A percentile compares a stretch with the other conserved stretches of the same genome.
phyloP scores from a whole-genome alignment of 2,329 filamentous ascomycete genomes.

The Lomentospora prolificans region DNA sequence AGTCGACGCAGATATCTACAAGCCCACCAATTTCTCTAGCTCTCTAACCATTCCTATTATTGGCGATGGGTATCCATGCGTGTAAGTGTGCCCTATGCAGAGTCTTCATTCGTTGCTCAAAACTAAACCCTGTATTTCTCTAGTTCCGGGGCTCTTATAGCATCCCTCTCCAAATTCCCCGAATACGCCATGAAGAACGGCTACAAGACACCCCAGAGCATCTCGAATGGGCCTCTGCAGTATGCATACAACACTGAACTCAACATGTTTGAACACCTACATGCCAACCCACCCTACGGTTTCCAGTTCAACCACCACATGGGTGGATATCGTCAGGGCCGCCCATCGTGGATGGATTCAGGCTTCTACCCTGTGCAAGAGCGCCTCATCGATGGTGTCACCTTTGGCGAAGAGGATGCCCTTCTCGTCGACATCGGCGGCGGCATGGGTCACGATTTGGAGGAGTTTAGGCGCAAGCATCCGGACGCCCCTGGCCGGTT shows the following conservation, averaged over 20 bases:
- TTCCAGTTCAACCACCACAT: constrained; percentile 27
- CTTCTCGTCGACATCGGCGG: constrained; percentile 27
- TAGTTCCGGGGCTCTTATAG: neutral
- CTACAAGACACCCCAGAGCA: constrained; percentile 21
- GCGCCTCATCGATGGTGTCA: constrained; percentile 19
- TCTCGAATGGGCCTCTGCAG: constrained; percentile 20
- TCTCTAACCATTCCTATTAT: constrained; percentile 24
- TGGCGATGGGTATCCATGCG: constrained; percentile 22
- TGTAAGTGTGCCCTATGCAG: constrained; percentile 14
- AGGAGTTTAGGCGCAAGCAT: constrained; percentile 19
- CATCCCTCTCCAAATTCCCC: constrained; percentile 17
- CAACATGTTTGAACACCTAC: constrained; percentile 24
- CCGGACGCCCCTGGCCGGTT: constrained; percentile 27
- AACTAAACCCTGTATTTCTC: neutral
- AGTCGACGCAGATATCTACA: constrained; percentile 24
- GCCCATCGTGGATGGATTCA: constrained; percentile 23
- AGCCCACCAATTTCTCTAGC: constrained; percentile 26
- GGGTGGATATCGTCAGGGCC: constrained; percentile 24
- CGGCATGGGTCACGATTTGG: constrained; percentile 24
- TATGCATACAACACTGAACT: constrained; percentile 23
- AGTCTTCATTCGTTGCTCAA: neutral
- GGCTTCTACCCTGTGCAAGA: constrained; percentile 26
- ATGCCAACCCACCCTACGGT: constrained; percentile 18
- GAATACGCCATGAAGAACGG: constrained; percentile 19
- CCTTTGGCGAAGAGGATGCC: constrained; percentile 16